phyloP scores from a whole-genome alignment of 108 stramenopile genomes.

The Cyclotella choctawhatcheeana region DNA sequence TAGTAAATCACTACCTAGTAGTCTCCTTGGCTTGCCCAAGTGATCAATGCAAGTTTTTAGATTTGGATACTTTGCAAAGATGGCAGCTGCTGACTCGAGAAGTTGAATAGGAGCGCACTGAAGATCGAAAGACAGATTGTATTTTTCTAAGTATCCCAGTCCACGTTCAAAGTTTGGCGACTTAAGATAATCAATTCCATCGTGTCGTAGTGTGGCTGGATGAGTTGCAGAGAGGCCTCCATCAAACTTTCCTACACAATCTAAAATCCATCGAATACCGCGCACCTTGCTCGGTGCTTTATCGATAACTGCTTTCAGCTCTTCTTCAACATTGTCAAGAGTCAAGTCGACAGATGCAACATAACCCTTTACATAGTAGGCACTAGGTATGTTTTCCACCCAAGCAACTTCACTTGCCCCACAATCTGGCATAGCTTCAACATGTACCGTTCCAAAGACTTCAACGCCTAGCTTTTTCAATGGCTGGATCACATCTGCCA shows the following conservation, averaged over 20 bases:
- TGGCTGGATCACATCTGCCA: conserved; percentile 55
- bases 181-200: conserved; percentile 67
- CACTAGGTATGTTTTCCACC: conserved; percentile 46
- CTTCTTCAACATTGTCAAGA: conserved; percentile 46
- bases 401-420: conserved; percentile 65
- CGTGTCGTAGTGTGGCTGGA: conserved; percentile 68
- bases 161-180: conserved; percentile 71
- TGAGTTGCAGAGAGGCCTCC: conserved; percentile 65
- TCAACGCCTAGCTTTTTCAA: conserved; percentile 48
- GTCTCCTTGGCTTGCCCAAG: conserved; percentile 66
- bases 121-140: conserved; percentile 72
- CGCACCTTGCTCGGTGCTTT: conserved; percentile 33
- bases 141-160: conserved; percentile 57
- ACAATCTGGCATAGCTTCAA: conserved; percentile 81
- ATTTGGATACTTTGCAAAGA: conserved; percentile 59
- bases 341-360: conserved; percentile 76
- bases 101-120: conserved; percentile 84
- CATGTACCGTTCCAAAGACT: conserved; percentile 63
- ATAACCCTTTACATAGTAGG: conserved; percentile 56
- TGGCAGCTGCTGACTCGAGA: conserved; percentile 56
- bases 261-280: conserved; percentile 84
- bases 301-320: conserved; percentile 41
- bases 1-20: conserved; percentile 53
- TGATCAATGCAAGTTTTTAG: conserved; percentile 74
- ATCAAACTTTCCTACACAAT: conserved; percentile 65